Conservation (phyloP, 306 rosid genomes). For the Malus asiatica region DNA sequence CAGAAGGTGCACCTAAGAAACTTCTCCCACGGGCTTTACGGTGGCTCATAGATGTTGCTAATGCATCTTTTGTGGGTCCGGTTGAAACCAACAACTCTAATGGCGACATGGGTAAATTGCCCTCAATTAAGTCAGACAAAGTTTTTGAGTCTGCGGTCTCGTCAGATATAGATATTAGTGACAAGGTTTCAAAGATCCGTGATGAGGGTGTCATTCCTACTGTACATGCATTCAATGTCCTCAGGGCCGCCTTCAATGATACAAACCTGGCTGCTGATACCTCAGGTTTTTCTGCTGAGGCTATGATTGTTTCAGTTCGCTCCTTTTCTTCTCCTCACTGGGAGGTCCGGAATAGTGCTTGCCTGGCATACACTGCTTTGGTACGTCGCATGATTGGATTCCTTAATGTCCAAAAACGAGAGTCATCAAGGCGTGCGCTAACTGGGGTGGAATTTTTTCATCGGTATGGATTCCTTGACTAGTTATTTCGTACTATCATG, state of each 20-base stretch:
- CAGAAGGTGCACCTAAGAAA: constrained; percentile 94
- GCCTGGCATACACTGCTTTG: constrained; percentile 89
- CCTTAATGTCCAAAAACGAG: constrained; percentile 88
- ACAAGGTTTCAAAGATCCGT: constrained; percentile 61
- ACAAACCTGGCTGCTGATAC: constrained; percentile 86
- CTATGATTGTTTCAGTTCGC: constrained; percentile 61
- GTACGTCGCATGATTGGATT: constrained; percentile 92
- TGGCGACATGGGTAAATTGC: constrained; percentile 24
- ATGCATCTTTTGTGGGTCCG: constrained; percentile 43
- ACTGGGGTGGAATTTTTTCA: constrained; percentile 93
- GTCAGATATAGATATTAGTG: constrained; percentile 33
- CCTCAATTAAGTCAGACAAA: constrained; percentile 22
- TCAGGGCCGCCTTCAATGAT: constrained; percentile 90
- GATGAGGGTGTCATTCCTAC: constrained; percentile 98
- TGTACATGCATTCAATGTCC: constrained; percentile 86
- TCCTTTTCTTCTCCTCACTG: constrained; percentile 92
- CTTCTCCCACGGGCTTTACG: constrained; percentile 83
- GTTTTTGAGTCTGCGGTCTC: constrained; percentile 20
- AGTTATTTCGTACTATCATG: not conserved
- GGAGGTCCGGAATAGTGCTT: constrained; percentile 96
- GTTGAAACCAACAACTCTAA: constrained; percentile 35
- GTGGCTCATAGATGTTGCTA: constrained; percentile 88
- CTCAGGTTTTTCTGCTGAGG: constrained; percentile 95
- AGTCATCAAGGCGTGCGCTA: constrained; percentile 77
- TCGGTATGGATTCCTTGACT: constrained; percentile 46